Evolutionary conservation across 2,329 filamentous ascomycete species (phyloP).

Genomic region (Fusarium sacchari): DNA sequence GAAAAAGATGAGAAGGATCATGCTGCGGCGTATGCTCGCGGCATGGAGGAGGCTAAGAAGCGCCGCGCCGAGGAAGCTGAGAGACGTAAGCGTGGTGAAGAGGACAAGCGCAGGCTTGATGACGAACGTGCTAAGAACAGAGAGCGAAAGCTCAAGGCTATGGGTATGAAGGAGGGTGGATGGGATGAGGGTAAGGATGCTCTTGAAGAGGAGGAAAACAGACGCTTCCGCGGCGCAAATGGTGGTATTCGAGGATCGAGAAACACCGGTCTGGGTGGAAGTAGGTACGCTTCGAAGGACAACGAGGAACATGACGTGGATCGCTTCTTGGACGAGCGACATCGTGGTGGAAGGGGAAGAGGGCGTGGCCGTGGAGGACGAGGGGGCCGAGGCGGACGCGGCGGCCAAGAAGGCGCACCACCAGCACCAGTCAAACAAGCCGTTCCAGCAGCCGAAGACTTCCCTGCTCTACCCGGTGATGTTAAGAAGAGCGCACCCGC

Average conservation of each 20-base stretch:
- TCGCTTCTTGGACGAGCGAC: slow-evolving; percentile 50
- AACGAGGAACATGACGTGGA: slow-evolving; percentile 50
- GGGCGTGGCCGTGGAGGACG: slow-evolving; percentile 49
- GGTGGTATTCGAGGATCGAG: slow-evolving; percentile 54
- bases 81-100: slow-evolving; percentile 61
- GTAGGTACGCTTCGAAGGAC: slow-evolving; percentile 53
- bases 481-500: slow-evolving; percentile 37
- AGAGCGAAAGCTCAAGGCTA: slow-evolving; percentile 69
- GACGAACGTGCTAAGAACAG: slow-evolving; percentile 70
- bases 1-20: slow-evolving; percentile 67
- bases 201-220: slow-evolving; percentile 53
- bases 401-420: slow-evolving; percentile 39
- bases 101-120: slow-evolving; percentile 62
- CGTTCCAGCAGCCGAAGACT: slow-evolving; percentile 48
- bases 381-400: slow-evolving; percentile 48
- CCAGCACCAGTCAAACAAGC: slow-evolving; percentile 37
- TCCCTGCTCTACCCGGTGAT: slow-evolving; percentile 50
- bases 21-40: slow-evolving; percentile 63
- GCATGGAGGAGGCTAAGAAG: slow-evolving; percentile 65
- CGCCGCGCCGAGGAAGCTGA: slow-evolving; percentile 64
- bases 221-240: slow-evolving; percentile 56
- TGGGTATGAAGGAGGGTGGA: slow-evolving; percentile 62
- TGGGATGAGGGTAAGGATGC: slow-evolving; percentile 70
- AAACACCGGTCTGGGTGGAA: slow-evolving; percentile 52
- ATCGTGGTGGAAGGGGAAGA: slow-evolving; percentile 47